Base-by-base conservation (phyloP, 768 basidiomycete species). In the Dentipellis fragilis region DNA sequence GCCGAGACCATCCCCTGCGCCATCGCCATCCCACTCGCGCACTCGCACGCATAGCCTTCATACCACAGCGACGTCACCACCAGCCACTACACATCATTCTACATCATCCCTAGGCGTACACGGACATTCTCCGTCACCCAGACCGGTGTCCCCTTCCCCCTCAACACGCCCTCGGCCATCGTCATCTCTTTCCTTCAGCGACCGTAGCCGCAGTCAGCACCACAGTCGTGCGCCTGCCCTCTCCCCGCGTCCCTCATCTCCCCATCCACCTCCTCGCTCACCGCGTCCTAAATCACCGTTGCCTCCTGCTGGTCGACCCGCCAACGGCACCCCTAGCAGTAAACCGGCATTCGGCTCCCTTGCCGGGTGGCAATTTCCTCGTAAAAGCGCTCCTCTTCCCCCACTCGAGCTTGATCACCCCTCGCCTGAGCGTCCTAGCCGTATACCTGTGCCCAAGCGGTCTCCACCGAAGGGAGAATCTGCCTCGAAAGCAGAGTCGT, bases 291-390 rank as follows among this genome's bases (percentile, higher is more conserved):
- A 56, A 6, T 58, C 61, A 12, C 57, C 62, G 10, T 14, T 40
- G 9, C n/a, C 51, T 4, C 36, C 50, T 54, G 11, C 12, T n/a
- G 23, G 21, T 10, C 46, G 34, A 35, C 34, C 14, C 39, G 50
- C 53, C 1, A 55, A 56, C 17, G 63, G 58, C 5, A 51, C 34
- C 16, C 10, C 54, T 1, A 58, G 64, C 10, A 49, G 47, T 6
- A 45, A 61, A 1, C 58, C 67, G 16, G 67, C 65, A 2, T 60
- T 60, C 49, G 23, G 58, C 16, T 66, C 71, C 4, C 66, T 58
- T 36, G 72, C 73, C 58, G 72, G 71, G 11, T 77, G 73, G 73
- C 65, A 71, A 49, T 72, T 75, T 47, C 67, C 72, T 6, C 71
- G 71, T 40, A 62, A 56, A 10, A 64, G 64, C 46, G 52, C 60